Percentiles rank a stretch among this genome's conserved stretches.
Evolutionary conservation across 352 stramenopile genomes (phyloP).

Genomic region (Pythium phragmitis): DNA sequence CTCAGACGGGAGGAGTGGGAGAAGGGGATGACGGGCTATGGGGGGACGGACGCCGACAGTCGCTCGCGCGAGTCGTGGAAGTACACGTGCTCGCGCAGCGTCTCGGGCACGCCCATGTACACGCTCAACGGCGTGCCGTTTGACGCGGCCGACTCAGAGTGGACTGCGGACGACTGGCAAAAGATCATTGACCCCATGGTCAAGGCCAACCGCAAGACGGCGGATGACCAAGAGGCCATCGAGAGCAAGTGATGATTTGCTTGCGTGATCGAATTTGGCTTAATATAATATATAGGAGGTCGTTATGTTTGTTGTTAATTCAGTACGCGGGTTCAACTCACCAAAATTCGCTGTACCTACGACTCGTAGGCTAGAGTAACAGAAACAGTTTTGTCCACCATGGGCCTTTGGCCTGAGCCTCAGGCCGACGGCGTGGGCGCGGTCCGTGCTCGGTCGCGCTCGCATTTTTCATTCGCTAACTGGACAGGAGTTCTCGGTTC

Average conservation of each 20-base stretch:
- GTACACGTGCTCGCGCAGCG: conserved; percentile 73
- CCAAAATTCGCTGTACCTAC: no score
- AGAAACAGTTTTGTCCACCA: no score
- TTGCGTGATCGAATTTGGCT: no score
- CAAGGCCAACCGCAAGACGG: conserved; percentile 28
- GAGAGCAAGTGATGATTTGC: background rate
- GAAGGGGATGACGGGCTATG: conserved; percentile 71
- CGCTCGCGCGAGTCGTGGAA: conserved; percentile 70
- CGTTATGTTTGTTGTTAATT: no score
- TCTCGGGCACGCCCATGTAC: conserved; percentile 78
- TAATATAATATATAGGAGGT: no score
- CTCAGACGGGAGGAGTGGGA: conserved; percentile 68
- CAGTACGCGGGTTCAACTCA: no score
- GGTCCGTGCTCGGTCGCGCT: no score
- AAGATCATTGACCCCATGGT: conserved; percentile 49
- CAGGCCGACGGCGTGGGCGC: no score
- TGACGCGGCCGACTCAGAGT: conserved; percentile 38
- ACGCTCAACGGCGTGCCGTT: conserved; percentile 78
- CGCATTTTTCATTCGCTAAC: no score
- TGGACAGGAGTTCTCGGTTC: no score
- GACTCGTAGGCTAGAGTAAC: no score
- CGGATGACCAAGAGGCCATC: background rate
- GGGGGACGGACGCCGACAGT: conserved; percentile 66
- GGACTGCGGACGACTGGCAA: conserved; percentile 54
- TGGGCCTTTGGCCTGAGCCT: no score